phyloP scores from a whole-genome alignment of 2,329 filamentous ascomycete species.

The Pseudonectria foliicola region DNA sequence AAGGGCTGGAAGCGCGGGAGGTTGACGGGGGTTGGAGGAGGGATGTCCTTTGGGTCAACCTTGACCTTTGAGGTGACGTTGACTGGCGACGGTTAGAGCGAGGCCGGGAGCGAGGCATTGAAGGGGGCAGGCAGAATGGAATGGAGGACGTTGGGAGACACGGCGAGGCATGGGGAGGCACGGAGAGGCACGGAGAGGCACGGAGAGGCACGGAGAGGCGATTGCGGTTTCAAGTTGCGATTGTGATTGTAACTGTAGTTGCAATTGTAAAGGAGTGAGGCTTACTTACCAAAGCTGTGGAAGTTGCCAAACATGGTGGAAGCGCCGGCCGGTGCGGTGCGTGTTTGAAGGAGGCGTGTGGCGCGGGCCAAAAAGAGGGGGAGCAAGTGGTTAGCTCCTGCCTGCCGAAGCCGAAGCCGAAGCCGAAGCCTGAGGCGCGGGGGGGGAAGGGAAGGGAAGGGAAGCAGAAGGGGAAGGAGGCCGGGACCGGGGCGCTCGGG shows the following conservation, averaged over 20 bases:
- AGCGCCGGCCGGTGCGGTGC: too few species aligned
- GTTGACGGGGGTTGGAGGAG: slow-evolving; percentile 48
- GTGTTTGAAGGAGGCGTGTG: slow-evolving; percentile 6
- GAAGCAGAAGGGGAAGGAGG: too few species aligned
- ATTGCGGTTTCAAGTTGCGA: neutral
- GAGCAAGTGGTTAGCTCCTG: slow-evolving; percentile 3
- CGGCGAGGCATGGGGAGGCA: slow-evolving; percentile 1
- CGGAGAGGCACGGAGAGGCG: neutral
- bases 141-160: slow-evolving; percentile 8
- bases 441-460: too few species aligned
- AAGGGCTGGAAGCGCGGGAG: slow-evolving; percentile 41
- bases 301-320: slow-evolving; percentile 38
- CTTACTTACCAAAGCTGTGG: slow-evolving; percentile 31
- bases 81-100: slow-evolving; percentile 18
- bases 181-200: neutral
- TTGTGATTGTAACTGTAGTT: too few species aligned
- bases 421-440: too few species aligned
- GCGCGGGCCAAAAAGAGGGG: slow-evolving; percentile 14
- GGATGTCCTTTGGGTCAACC: slow-evolving; percentile 43
- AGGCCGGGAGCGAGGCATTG: slow-evolving; percentile 10
- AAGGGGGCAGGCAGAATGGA: slow-evolving; percentile 2
- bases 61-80: slow-evolving; percentile 22
- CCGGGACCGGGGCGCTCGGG: too few species aligned
- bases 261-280: too few species aligned
- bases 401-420: too few species aligned